A percentile compares a stretch with the other conserved stretches of the same genome.
phyloP scores from a whole-genome alignment of 2,329 filamentous ascomycete genomes.

The Aspergillus persii region DNA sequence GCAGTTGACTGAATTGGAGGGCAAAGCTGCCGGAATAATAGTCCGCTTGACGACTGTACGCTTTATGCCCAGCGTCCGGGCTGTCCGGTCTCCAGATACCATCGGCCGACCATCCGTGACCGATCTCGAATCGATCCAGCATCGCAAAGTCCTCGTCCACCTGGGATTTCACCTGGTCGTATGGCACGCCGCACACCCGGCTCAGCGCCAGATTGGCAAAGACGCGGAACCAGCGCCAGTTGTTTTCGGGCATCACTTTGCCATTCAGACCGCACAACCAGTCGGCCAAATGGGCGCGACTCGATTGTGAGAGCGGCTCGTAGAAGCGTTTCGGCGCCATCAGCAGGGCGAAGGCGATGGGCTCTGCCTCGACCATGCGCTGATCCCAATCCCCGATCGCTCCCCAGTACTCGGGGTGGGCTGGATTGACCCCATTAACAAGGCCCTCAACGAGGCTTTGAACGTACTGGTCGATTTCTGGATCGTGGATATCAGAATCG shows the following conservation, averaged over 20 bases:
- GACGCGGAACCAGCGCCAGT: slow-evolving; percentile 56
- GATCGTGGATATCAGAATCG: slow-evolving; percentile 6
- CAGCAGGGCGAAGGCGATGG: slow-evolving; percentile 43
- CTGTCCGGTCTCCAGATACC: slow-evolving; percentile 37
- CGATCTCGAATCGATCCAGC: slow-evolving; percentile 47
- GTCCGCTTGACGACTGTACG: slow-evolving; percentile 40
- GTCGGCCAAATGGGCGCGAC: no score
- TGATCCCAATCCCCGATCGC: slow-evolving; percentile 48
- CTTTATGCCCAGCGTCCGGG: no score
- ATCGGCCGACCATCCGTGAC: slow-evolving; percentile 50
- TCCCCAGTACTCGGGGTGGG: slow-evolving; percentile 48
- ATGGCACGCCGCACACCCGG: slow-evolving; percentile 41
- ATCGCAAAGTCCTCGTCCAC: slow-evolving; percentile 45
- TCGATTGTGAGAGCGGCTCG: slow-evolving; percentile 5
- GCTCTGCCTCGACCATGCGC: slow-evolving; percentile 56
- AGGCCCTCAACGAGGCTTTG: slow-evolving; percentile 6
- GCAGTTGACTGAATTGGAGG: slow-evolving; percentile 51
- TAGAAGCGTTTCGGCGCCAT: slow-evolving; percentile 34
- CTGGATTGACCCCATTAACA: slow-evolving; percentile 20
- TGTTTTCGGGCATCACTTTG: slow-evolving; percentile 44
- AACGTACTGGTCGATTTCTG: neutral
- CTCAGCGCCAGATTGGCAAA: slow-evolving; percentile 50
- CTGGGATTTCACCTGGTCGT: slow-evolving; percentile 31
- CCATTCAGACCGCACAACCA: no score
- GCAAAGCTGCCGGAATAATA: slow-evolving; percentile 57